phyloP scores from a whole-genome alignment of 441 rosid genomes.

The Eruca vesicaria region DNA sequence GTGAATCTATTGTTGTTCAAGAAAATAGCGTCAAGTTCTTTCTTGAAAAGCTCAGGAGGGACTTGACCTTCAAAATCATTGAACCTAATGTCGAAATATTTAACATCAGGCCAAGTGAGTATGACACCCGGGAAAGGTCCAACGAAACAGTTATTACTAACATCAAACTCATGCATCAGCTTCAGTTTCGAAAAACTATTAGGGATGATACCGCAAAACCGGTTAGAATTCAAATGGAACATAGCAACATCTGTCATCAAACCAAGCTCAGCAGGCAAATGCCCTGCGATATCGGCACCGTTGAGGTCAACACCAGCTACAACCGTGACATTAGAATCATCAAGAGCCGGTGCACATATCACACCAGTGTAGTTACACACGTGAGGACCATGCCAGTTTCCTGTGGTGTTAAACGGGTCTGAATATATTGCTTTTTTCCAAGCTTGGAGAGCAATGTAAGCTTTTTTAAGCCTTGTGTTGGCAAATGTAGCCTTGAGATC shows the following conservation, averaged over 20 bases:
- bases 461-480: constrained; percentile 55
- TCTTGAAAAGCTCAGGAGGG: constrained; percentile 54
- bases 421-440: constrained; percentile 70
- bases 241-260: constrained; percentile 59
- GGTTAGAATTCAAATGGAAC: constrained; percentile 71
- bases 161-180: constrained; percentile 70
- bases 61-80: constrained; percentile 73
- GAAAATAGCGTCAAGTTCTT: constrained; percentile 62
- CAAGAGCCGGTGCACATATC: constrained; percentile 60
- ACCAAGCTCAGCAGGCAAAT: constrained; percentile 70
- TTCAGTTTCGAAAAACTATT: constrained; percentile 50
- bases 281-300: constrained; percentile 80
- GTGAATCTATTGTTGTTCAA: constrained; percentile 73
- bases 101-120: constrained; percentile 50
- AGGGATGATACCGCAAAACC: constrained; percentile 80
- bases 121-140: constrained; percentile 55
- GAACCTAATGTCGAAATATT: constrained; percentile 60
- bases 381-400: constrained; percentile 62
- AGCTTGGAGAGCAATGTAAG: constrained; percentile 74
- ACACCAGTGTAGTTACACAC: constrained; percentile 75
- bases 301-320: constrained; percentile 77
- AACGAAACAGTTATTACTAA: constrained; percentile 80
- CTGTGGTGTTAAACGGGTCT: constrained; percentile 58
- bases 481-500: constrained; percentile 42
- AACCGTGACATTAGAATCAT: constrained; percentile 43